A percentile compares a stretch with the other conserved stretches of the same genome.
phyloP scores from a whole-genome alignment of 1,139 yeast genomes.

The Candida sp. region DNA sequence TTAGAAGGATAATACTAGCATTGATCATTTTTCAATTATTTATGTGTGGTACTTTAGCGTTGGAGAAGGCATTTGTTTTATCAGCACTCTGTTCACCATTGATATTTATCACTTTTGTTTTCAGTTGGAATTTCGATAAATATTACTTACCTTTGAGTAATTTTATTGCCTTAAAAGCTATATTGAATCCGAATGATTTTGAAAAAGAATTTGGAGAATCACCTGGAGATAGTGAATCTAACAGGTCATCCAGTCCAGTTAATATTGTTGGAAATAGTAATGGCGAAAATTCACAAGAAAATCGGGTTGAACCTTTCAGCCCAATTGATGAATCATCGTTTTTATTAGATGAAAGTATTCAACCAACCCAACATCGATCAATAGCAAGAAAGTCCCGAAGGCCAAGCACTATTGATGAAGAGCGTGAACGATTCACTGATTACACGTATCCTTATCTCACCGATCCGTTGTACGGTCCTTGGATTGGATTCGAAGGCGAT shows the following conservation, averaged over 20 bases:
- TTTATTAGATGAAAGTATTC: constrained; percentile 12
- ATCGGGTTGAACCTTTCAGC: not conserved
- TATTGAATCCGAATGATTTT: constrained; percentile 41
- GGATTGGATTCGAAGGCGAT: constrained; percentile 58
- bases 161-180: constrained; percentile 63
- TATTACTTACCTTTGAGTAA: constrained; percentile 57
- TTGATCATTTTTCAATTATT: constrained; percentile 58
- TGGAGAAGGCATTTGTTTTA: constrained; percentile 55
- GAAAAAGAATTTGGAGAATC: constrained; percentile 41
- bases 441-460: constrained; percentile 48
- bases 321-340: constrained; percentile 25
- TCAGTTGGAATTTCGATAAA: constrained; percentile 55
- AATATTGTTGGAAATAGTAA: constrained; percentile 1
- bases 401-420: constrained; percentile 52
- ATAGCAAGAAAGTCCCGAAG: constrained; percentile 16
- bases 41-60: constrained; percentile 67
- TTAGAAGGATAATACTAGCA: constrained; percentile 59
- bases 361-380: constrained; percentile 4
- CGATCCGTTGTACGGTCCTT: constrained; percentile 52
- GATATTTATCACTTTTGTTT: constrained; percentile 44
- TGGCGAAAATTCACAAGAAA: not conserved
- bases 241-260: not conserved
- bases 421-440: constrained; percentile 47
- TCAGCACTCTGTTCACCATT: constrained; percentile 53
- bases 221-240: not conserved